Evolutionary conservation across 1,284 basidiomycete genomes (phyloP).

Genomic region (Volvariella volvacea): DNA sequence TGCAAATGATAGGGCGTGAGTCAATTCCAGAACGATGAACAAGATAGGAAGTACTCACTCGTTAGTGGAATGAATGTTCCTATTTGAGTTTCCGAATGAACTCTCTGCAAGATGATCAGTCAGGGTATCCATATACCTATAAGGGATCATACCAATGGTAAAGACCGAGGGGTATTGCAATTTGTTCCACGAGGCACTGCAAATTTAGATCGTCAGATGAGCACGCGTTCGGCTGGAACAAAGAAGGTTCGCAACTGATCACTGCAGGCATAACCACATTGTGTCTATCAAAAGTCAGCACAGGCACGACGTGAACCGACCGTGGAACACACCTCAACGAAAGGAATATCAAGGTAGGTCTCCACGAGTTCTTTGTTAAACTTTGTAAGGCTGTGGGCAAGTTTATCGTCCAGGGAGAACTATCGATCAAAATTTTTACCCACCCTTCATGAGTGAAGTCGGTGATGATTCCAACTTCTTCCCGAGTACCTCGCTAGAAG

Average conservation of each 20-base stretch:
- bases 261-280: conserved; percentile 94
- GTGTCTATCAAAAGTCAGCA: conserved; percentile 34
- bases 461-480: conserved; percentile 86
- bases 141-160: conserved; percentile 60
- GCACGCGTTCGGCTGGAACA: conserved; percentile 22
- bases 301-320: conserved; percentile 3
- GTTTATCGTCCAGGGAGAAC: conserved; percentile 11
- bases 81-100: conserved; percentile 67
- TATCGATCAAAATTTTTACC: conserved; percentile 10
- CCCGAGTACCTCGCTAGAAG: conserved; percentile 61
- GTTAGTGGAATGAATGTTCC: conserved; percentile 74
- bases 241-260: conserved; percentile 59
- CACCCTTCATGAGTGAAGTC: conserved; percentile 78
- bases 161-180: conserved; percentile 82
- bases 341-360: conserved; percentile 75
- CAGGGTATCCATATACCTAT: conserved; percentile 11
- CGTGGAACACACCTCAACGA: conserved; percentile 40
- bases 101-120: conserved; percentile 43
- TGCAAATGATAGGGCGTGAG: conserved; percentile 20
- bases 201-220: conserved; percentile 14
- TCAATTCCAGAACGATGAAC: conserved; percentile 6
- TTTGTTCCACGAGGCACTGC: conserved; percentile 78
- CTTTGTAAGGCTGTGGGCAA: conserved; percentile 53
- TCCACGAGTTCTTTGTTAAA: conserved; percentile 77
- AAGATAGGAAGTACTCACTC: conserved; percentile 49